Percentiles rank a stretch among this genome's conserved stretches.
phyloP scores from a whole-genome alignment of 78 protist genomes.

The Pigoraptor vietnamica region DNA sequence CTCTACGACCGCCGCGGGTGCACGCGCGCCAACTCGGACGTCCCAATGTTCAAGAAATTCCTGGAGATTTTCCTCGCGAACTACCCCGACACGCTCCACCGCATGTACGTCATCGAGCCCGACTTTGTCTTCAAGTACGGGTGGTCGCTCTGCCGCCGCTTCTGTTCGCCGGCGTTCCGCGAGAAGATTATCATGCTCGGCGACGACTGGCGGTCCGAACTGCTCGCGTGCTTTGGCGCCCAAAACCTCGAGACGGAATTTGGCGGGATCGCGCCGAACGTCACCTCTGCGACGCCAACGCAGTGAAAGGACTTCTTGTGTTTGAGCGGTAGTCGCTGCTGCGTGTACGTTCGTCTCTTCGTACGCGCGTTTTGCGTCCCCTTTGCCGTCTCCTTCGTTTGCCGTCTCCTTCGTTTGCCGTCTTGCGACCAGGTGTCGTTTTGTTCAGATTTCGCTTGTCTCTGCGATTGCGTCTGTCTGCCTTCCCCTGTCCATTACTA shows the following conservation, averaged over 20 bases:
- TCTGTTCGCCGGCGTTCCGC: background rate
- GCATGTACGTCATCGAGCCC: constrained; percentile 18
- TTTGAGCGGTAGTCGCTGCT: background rate
- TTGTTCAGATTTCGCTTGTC: too few species aligned
- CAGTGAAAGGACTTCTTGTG: background rate
- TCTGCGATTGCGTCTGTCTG: too few species aligned
- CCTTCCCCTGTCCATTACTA: too few species aligned
- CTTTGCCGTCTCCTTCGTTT: too few species aligned
- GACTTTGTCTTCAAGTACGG: constrained; percentile 21
- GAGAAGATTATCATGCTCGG: background rate
- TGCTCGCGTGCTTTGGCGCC: background rate
- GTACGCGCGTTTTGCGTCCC: background rate
- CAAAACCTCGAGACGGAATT: background rate
- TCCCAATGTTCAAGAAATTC: background rate
- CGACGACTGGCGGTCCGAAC: background rate
- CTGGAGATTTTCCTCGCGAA: background rate
- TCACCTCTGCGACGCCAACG: background rate
- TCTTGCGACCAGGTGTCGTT: too few species aligned
- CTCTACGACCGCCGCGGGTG: constrained; percentile 21
- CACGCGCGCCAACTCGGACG: constrained; percentile 13
- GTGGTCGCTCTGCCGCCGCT: background rate
- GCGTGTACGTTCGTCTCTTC: background rate
- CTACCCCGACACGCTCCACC: constrained; percentile 11
- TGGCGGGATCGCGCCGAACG: background rate
- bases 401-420: too few species aligned